Evolutionary conservation across 1,284 basidiomycete species (phyloP).

Genomic region (Porphyrellus sp.): DNA sequence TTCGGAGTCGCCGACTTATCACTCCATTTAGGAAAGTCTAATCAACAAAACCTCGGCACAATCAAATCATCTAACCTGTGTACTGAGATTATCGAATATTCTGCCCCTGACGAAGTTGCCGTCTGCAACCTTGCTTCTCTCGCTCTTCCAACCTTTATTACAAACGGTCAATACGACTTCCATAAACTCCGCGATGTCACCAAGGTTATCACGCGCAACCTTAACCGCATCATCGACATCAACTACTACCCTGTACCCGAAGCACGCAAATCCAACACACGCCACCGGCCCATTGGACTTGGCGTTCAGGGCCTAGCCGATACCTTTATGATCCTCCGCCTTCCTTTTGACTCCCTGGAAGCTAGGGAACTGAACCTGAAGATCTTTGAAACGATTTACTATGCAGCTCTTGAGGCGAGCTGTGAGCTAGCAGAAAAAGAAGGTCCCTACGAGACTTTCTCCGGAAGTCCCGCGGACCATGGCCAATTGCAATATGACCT

Average conservation of each 20-base stretch:
- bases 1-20: slow-evolving; percentile 4
- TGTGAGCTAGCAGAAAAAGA: slow-evolving; percentile 82
- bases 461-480: slow-evolving; percentile 85
- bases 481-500: slow-evolving; percentile 94
- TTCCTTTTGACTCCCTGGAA: slow-evolving; percentile 91
- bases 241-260: slow-evolving; percentile 95
- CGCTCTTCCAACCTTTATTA: slow-evolving; percentile 87
- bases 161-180: slow-evolving; percentile 82
- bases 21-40: slow-evolving; percentile 73
- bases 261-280: slow-evolving; percentile 92
- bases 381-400: slow-evolving; percentile 99
- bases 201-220: slow-evolving; percentile 90
- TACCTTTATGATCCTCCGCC: slow-evolving; percentile 94
- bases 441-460: slow-evolving; percentile 90
- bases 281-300: slow-evolving; percentile 96
- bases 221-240: slow-evolving; percentile 92
- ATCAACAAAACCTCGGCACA: slow-evolving; percentile 97
- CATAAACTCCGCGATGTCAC: slow-evolving; percentile 91
- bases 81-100: slow-evolving; percentile 99
- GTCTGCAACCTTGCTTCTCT: slow-evolving; percentile 99
- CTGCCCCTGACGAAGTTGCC: slow-evolving; percentile 95
- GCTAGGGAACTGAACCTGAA: slow-evolving; percentile 90
- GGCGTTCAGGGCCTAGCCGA: slow-evolving; percentile 99
- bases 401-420: slow-evolving; percentile 91
- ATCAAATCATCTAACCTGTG: slow-evolving; percentile 99